phyloP scores from a whole-genome alignment of 2,329 filamentous ascomycete species.

The Xylaria sp. region DNA sequence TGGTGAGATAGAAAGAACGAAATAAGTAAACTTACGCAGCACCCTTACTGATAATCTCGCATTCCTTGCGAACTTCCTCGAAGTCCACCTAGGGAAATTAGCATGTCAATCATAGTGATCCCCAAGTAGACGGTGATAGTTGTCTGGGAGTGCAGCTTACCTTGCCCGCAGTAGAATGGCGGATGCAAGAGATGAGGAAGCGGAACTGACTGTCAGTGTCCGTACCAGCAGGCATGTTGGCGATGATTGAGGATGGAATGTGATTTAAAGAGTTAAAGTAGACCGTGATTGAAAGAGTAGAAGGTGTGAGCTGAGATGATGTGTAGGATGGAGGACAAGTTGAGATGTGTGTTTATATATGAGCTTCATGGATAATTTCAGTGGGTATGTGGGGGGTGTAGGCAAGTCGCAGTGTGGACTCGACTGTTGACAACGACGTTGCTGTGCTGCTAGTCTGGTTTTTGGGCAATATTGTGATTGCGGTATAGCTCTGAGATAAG shows the following conservation, averaged over 20 bases:
- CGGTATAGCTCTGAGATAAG: not conserved
- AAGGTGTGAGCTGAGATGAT: not conserved
- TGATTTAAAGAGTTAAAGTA: not conserved
- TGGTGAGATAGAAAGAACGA: not conserved
- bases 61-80: slow-evolving; percentile 69
- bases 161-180: slow-evolving; percentile 67
- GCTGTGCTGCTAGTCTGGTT: not conserved
- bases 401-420: not conserved
- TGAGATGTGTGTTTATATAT: not conserved
- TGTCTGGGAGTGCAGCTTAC: slow-evolving; percentile 53
- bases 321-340: not conserved
- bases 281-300: not conserved
- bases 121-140: not conserved
- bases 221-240: slow-evolving; percentile 57
- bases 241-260: not conserved
- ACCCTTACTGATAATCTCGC: slow-evolving; percentile 70
- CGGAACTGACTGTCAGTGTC: slow-evolving; percentile 68
- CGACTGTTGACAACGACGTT: not conserved
- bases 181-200: slow-evolving; percentile 74
- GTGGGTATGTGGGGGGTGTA: not conserved
- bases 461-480: not conserved
- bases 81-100: slow-evolving; percentile 68
- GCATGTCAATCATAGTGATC: slow-evolving; percentile 24
- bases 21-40: slow-evolving; percentile 69
- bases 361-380: not conserved